A percentile compares a stretch with the other conserved stretches of the same genome.
Conservation (phyloP, 345 rosid genomes). For the Anacardium occidentale region DNA sequence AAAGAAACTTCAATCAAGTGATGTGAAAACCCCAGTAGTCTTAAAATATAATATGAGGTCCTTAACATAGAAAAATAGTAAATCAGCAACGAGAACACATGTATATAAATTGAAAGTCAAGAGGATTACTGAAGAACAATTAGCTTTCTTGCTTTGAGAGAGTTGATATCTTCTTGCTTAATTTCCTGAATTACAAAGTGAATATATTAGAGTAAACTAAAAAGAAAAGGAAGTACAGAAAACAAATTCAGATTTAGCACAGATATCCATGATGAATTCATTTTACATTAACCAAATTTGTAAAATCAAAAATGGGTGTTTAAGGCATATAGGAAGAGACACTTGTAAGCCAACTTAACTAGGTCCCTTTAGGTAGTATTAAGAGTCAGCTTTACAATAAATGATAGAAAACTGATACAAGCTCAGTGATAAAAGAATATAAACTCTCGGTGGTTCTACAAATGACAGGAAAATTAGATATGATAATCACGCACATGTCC, state of each 20-base stretch:
- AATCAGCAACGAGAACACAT: slow-evolving; percentile 6
- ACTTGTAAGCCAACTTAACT: background rate
- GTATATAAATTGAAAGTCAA: slow-evolving; percentile 6
- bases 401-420: background rate
- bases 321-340: background rate
- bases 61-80: background rate
- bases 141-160: slow-evolving; percentile 83
- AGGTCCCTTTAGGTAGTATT: background rate
- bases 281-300: background rate
- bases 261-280: too few species aligned
- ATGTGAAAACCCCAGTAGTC: background rate
- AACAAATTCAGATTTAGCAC: too few species aligned
- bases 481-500: slow-evolving; percentile 48
- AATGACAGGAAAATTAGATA: background rate
- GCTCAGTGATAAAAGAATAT: background rate
- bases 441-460: background rate
- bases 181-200: slow-evolving; percentile 44
- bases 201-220: background rate
- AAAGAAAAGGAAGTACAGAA: too few species aligned
- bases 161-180: slow-evolving; percentile 48
- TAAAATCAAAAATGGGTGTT: background rate
- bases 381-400: background rate
- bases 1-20: background rate
- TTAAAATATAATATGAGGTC: background rate
- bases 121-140: slow-evolving; percentile 54